These are phyloP conservation scores for Chaetomiaceae sp. DNA, from an alignment of 2,329 filamentous ascomycete genomes.

Conservation along the genomic window DNA sequence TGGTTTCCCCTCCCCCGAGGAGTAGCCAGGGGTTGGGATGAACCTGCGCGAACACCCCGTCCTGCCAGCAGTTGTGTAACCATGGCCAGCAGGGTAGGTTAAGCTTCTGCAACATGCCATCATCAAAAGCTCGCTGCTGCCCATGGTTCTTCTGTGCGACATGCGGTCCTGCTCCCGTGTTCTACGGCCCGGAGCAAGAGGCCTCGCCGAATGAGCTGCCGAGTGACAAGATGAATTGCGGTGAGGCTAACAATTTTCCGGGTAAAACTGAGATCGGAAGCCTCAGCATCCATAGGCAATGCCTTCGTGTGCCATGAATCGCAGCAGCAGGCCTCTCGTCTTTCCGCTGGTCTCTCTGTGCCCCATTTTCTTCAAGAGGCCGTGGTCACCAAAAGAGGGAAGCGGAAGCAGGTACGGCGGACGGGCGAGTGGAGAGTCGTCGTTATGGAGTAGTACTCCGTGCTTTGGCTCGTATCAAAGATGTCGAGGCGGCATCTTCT, in stretches of 20 bases:
- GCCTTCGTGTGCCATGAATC: no score
- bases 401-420: no score
- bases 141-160: constrained; percentile 3
- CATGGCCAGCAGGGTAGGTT: not conserved
- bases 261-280: not conserved
- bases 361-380: no score
- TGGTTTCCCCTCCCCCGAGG: no score
- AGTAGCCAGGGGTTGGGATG: no score
- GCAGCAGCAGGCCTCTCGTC: no score
- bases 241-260: constrained; percentile 6
- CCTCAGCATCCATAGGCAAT: not conserved
- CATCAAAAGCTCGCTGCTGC: not conserved
- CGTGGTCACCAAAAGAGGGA: no score
- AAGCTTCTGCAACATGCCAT: constrained; percentile 10
- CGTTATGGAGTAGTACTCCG: not conserved
- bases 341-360: no score
- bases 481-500: no score
- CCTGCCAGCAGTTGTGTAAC: constrained; percentile 3
- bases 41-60: no score
- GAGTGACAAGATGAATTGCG: not conserved
- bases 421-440: not conserved
- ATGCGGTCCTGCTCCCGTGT: not conserved
- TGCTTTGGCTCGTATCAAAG: not conserved
- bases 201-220: not conserved
- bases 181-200: not conserved